These are phyloP conservation scores for Talaromyces liani DNA, from an alignment of 495 filamentous ascomycete genomes.

Conservation along the genomic window DNA sequence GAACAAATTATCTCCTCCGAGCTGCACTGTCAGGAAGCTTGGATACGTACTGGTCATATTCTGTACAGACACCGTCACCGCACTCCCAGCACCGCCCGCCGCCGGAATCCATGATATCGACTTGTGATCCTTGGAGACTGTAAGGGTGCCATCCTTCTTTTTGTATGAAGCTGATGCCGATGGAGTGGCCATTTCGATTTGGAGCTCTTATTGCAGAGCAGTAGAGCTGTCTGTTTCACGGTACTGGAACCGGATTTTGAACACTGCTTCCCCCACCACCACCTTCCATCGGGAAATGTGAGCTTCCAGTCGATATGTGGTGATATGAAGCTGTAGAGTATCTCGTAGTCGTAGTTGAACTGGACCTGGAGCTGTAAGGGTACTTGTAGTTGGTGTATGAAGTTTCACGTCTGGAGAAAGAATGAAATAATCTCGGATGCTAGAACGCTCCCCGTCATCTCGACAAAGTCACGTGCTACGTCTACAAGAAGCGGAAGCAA, in stretches of 20 bases:
- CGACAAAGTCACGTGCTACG: conserved; percentile 1
- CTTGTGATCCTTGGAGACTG: conserved; percentile 58
- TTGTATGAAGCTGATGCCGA: conserved; percentile 77
- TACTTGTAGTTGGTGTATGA: background rate
- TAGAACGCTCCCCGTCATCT: background rate
- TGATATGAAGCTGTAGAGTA: background rate
- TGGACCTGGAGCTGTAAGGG: background rate
- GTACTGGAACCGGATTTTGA: conserved; percentile 19
- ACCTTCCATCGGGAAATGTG: conserved; percentile 27
- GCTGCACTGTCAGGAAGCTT: background rate
- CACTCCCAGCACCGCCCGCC: conserved; percentile 39
- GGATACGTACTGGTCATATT: conserved; percentile 65
- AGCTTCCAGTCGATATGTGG: background rate
- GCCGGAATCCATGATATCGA: conserved; percentile 73
- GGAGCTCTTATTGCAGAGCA: no score
- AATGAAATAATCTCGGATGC: background rate
- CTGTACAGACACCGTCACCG: conserved; percentile 61
- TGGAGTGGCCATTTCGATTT: conserved; percentile 33
- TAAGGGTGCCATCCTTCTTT: conserved; percentile 88
- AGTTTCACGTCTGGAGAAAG: background rate
- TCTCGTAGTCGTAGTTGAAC: background rate
- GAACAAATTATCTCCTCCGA: no score
- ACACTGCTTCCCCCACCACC: conserved; percentile 5
- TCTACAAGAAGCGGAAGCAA: background rate
- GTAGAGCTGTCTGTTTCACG: conserved; percentile 22